Conservation (phyloP, 164 flowering plant genomes). For the Vitis rotundifolia region DNA sequence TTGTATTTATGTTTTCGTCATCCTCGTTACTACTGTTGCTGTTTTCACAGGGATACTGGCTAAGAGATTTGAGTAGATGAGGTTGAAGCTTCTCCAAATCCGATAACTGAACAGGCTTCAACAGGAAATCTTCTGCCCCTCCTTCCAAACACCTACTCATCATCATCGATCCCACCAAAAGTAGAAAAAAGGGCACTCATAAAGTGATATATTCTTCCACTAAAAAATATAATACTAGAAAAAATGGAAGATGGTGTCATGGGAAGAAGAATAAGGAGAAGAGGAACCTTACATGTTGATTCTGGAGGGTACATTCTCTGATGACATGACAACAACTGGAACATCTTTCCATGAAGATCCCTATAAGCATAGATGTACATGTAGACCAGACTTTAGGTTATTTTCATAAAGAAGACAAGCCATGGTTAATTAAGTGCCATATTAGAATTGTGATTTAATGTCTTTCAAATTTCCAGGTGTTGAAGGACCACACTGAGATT, state of each 20-base stretch:
- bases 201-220: too few species aligned
- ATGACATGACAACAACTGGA: constrained; percentile 75
- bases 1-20: neutral
- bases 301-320: constrained; percentile 71
- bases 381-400: too few species aligned
- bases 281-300: constrained; percentile 43
- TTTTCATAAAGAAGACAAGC: too few species aligned
- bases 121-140: constrained; percentile 75
- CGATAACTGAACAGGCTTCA: constrained; percentile 63
- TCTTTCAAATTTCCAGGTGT: too few species aligned
- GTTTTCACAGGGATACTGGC: constrained; percentile 1
- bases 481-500: too few species aligned
- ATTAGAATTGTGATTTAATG: too few species aligned
- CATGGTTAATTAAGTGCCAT: too few species aligned
- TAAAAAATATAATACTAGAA: neutral
- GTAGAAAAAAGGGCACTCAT: neutral
- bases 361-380: constrained; percentile 24
- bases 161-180: neutral
- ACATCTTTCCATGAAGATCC: constrained; percentile 64
- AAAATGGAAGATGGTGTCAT: neutral
- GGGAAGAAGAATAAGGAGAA: too few species aligned
- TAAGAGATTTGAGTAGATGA: constrained; percentile 34
- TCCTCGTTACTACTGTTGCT: neutral
- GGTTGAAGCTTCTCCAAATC: constrained; percentile 57
- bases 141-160: constrained; percentile 64